Conservation (phyloP, 116 monocot species). For the Iris pallida region DNA sequence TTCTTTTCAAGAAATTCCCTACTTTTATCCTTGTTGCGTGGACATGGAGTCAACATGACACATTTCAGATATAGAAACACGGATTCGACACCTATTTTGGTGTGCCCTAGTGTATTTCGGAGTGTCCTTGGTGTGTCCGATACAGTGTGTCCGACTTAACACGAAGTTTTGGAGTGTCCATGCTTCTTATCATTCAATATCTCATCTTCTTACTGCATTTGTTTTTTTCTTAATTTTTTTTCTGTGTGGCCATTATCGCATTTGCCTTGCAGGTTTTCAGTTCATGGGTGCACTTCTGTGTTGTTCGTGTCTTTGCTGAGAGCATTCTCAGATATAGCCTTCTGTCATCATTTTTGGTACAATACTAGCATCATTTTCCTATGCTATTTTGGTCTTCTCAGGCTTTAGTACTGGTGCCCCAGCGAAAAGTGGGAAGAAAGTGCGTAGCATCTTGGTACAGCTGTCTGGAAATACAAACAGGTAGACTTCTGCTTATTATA, state of each 20-base stretch:
- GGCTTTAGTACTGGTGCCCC: constrained; percentile 74
- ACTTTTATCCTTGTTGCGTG: too few relatives aligned
- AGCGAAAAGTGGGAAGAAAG: constrained; percentile 86
- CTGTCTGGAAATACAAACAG: constrained; percentile 50
- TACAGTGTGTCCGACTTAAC: neutral
- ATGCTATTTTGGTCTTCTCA: constrained; percentile 22
- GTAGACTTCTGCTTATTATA: constrained; percentile 23
- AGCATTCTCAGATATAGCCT: constrained; percentile 98
- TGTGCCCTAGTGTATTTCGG: neutral
- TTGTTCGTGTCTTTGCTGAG: constrained; percentile 77
- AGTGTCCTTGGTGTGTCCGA: neutral
- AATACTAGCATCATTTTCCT: neutral
- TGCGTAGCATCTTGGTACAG: constrained; percentile 61
- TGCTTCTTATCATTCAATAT: neutral
- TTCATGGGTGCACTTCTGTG: constrained; percentile 99
- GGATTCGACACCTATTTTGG: neutral
- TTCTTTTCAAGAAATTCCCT: too few relatives aligned
- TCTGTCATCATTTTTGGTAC: constrained; percentile 88
- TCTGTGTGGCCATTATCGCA: neutral
- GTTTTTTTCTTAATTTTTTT: neutral
- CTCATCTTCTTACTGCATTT: neutral
- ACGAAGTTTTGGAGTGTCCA: neutral
- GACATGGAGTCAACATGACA: neutral
- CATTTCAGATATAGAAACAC: neutral
- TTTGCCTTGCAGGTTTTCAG: constrained; percentile 70